Evolutionary conservation across 441 rosid genomes (phyloP).

Genomic region (Erysimum cheiri): DNA sequence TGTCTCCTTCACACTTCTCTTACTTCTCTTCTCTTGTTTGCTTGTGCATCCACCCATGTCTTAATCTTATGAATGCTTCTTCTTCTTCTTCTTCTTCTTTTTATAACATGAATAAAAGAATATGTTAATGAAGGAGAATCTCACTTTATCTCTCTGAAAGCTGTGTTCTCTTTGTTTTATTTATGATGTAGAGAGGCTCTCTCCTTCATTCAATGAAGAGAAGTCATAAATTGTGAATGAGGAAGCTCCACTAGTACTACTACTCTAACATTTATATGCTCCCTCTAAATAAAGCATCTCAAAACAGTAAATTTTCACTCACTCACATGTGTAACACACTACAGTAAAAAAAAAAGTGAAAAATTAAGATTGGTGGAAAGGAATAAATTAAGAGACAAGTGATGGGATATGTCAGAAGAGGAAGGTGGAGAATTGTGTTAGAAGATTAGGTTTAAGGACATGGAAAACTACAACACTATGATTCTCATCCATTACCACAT

Average conservation of each 20-base stretch:
- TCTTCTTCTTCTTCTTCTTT: background rate
- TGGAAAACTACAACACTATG: slow-evolving; percentile 42
- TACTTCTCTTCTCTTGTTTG: slow-evolving; percentile 46
- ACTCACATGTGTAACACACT: slow-evolving; percentile 38
- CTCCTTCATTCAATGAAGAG: slow-evolving; percentile 42
- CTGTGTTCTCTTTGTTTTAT: slow-evolving; percentile 1
- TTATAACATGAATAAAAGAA: slow-evolving; percentile 10
- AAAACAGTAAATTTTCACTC: slow-evolving; percentile 28
- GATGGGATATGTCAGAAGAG: slow-evolving; percentile 44
- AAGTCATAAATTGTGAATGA: slow-evolving; percentile 32
- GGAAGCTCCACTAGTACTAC: slow-evolving; percentile 30
- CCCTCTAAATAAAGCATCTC: slow-evolving; percentile 24
- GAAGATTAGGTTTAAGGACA: slow-evolving; percentile 41
- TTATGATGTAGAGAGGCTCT: slow-evolving; percentile 32
- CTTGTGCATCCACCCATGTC: slow-evolving; percentile 63
- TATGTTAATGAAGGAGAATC: slow-evolving; percentile 24
- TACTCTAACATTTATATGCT: slow-evolving; percentile 33
- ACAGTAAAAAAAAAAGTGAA: slow-evolving; percentile 14
- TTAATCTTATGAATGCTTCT: background rate
- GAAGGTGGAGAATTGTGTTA: slow-evolving; percentile 35
- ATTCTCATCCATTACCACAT: slow-evolving; percentile 35
- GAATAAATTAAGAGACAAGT: slow-evolving; percentile 37
- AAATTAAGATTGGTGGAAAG: slow-evolving; percentile 23
- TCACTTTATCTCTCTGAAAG: slow-evolving; percentile 18
- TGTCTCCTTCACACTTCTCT: slow-evolving; percentile 36